Base-by-base conservation (phyloP, 306 rosid genomes). In the Lupinus albus region DNA sequence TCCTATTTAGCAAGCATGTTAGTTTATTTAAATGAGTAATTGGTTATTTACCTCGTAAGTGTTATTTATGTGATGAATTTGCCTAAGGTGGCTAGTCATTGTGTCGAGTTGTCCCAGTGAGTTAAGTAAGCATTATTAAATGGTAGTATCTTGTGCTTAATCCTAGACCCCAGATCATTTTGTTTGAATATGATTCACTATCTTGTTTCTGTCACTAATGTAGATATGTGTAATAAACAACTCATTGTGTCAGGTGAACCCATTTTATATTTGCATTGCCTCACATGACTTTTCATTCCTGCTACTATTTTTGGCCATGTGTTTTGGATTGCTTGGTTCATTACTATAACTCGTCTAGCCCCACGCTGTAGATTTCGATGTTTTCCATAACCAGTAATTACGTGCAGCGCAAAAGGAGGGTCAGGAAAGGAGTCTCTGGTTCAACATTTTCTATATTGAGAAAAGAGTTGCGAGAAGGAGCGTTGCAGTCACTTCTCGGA, bases 371-470 rank as follows among this genome's bases (percentile, higher is more conserved):
- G 70, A 55, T 10, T 61, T 15, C 18, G 33, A 55, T 59, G 77
- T 52, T 68, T 67, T 79, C 87, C 95, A 67, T 92, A 64, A 92
- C 96, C 33, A 64, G 66, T 68, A 21, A 52, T 73, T 81, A 93
- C 98, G 83, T 89, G 79, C 97, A 84, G 87, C 91, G 94, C 58
- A 91, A 70, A 75, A 88, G 96, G 84, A 93, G 85, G 79, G 59
- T 71, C 10, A 88, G 85, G 61, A 88, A 72, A 79, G 78, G 75
- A 75, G 83, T 92, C 60, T 73, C 95, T 12, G 61, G 69, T 79
- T 83, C 88, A 17, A 75, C 98, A 66, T 85, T 82, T 60, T 80
- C 96, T 11, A 47, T 80, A 36, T 73, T 93, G 77, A 93, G 84
- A 85, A 88, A 66, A 80, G 98, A 93, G 81, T 79, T 88, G 17